These are phyloP conservation scores for Fragaria iinumae DNA, from an alignment of 306 rosid species.

Conservation along the genomic window DNA sequence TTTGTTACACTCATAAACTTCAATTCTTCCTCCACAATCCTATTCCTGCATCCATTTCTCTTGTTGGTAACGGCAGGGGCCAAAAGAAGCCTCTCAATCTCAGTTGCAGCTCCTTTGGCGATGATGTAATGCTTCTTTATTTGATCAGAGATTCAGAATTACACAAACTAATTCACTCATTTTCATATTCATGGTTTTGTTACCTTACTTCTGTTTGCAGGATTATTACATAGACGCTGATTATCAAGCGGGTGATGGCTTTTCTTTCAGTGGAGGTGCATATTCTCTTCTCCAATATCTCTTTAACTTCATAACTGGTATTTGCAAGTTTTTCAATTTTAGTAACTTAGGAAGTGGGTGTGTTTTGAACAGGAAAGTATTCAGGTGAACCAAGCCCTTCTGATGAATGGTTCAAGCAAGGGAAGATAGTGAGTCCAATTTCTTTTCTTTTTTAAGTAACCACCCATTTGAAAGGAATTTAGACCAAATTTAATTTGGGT, in stretches of 20 bases:
- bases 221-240: conserved; percentile 84
- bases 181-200: neutral
- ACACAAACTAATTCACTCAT: neutral
- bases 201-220: conserved; percentile 30
- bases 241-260: conserved; percentile 74
- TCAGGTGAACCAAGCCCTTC: conserved; percentile 76
- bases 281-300: neutral
- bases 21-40: conserved; percentile 32
- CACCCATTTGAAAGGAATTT: neutral
- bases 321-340: neutral
- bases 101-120: conserved; percentile 44
- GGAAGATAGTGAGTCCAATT: conserved; percentile 52
- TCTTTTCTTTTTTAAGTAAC: neutral
- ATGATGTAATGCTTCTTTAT: conserved; percentile 33
- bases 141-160: neutral
- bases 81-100: conserved; percentile 36
- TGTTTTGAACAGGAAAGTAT: conserved; percentile 64
- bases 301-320: neutral
- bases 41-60: conserved; percentile 24
- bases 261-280: conserved; percentile 83
- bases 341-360: neutral
- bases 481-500: neutral
- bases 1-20: conserved; percentile 35
- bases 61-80: conserved; percentile 17
- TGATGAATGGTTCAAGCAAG: conserved; percentile 90